Evolutionary conservation across 2,329 filamentous ascomycete species (phyloP), one percentile per base, ranked within the genome.

Genomic region (Clonostachys solani): DNA sequence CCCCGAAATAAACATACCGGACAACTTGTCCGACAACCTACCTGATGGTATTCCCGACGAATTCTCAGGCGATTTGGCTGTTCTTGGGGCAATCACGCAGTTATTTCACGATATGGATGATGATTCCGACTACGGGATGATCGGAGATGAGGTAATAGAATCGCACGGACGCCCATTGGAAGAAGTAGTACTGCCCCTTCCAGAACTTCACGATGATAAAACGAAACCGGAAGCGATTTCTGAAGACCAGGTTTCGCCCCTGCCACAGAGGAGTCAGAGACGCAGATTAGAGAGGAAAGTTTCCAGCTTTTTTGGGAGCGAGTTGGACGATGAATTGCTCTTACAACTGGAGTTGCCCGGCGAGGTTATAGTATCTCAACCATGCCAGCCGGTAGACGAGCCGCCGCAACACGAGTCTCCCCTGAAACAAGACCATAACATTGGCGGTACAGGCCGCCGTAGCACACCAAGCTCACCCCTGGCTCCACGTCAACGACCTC

Each of bases 401-500:
- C 23, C 8, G 23, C 23, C 23, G 23, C 29, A 40, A 42, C n/a
- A 23, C 6, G 45, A 41, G 16, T 38, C 44, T n/a, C 36, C 36
- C 17, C 36, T 10, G 36, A 29, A 29, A 29, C 23, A 10, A 2
- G 4, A 29, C 23, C 23, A 29, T 29, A 10, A 10, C 23, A 29
- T 13, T 34, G 35, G 15, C 36, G 40, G 19, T 33, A 44, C n/a
- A 18, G 43, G 12, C 33, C 37, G 19, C 37, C 42, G 6, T 7
- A n/a, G 6, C 40, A 44, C 34, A 35, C 35, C 52, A 48, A 29
- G 23, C 18, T 47, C 50, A 12, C 55, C 53, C 10, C 50, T 49
- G 2, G 49, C 49, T 4, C 52, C 47, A 5, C 53, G 54, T 1
- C 58, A 62, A 36, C 41, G 48, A 3, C 64, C 64, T 4, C 67